Percentiles rank a stretch among this genome's conserved stretches.
These are phyloP conservation scores for Magnaporthiopsis rhizophila DNA, from an alignment of 2,329 filamentous ascomycete species.

Conservation along the genomic window DNA sequence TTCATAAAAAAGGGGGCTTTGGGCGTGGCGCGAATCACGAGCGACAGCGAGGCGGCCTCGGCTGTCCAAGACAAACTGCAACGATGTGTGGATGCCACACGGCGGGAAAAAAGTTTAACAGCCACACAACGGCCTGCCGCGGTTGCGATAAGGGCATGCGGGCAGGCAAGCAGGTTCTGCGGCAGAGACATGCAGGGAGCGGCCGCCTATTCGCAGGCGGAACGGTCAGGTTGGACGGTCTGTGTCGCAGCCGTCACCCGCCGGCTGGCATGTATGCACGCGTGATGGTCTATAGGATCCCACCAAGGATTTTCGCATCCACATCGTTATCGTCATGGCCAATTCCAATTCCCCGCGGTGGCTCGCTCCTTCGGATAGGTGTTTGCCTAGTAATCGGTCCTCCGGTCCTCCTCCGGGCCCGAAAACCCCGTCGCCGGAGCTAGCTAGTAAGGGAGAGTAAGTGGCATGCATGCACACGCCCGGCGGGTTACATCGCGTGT, in stretches of 20 bases:
- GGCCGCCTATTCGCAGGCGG: no score
- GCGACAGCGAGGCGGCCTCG: no score
- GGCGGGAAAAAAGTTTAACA: no score
- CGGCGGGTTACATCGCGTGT: background rate
- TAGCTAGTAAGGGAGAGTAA: background rate
- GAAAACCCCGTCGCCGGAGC: background rate
- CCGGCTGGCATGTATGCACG: background rate
- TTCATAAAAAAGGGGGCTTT: background rate
- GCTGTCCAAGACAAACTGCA: background rate
- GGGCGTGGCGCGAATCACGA: background rate
- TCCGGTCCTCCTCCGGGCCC: background rate
- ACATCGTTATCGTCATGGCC: background rate
- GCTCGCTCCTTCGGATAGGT: background rate
- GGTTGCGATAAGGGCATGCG: background rate
- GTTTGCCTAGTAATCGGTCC: background rate
- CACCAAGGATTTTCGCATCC: background rate
- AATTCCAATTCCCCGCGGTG: background rate
- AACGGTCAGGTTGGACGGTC: background rate
- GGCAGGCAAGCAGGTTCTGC: background rate
- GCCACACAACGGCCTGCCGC: no score
- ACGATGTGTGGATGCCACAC: no score
- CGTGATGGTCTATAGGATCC: background rate
- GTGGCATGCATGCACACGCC: no score
- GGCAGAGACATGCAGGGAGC: background rate
- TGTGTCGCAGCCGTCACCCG: background rate